Percentiles rank a stretch among this genome's conserved stretches.
These are phyloP conservation scores for Magnolia officinalis DNA, from an alignment of 164 flowering plant genomes.

Conservation along the genomic window DNA sequence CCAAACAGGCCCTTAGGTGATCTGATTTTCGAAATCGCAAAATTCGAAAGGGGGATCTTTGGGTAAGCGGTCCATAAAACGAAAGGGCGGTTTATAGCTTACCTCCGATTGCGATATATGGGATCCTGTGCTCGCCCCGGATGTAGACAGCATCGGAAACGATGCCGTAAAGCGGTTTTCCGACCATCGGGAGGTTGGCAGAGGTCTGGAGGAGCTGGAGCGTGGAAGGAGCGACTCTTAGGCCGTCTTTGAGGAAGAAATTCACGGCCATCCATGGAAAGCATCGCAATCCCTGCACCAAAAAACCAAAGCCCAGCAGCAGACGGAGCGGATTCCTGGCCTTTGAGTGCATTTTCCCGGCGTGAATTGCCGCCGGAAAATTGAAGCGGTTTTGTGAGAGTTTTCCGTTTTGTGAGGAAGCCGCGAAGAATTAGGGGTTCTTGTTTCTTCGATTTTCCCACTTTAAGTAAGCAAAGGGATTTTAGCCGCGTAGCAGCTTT, in stretches of 20 bases:
- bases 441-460: no score
- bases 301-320: slow-evolving; percentile 64
- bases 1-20: no score
- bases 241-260: slow-evolving; percentile 79
- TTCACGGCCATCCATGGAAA: slow-evolving; percentile 86
- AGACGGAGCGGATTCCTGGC: background rate
- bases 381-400: no score
- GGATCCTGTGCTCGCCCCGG: slow-evolving; percentile 74
- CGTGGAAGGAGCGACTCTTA: slow-evolving; percentile 63
- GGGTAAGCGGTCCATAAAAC: no score
- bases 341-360: background rate
- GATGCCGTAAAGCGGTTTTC: slow-evolving; percentile 82
- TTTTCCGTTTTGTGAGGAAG: no score
- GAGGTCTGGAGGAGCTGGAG: slow-evolving; percentile 79
- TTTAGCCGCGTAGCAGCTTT: no score
- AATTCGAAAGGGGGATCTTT: no score
- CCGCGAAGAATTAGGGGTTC: no score
- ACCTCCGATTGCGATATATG: slow-evolving; percentile 92
- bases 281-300: slow-evolving; percentile 82
- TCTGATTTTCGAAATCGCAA: no score
- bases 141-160: slow-evolving; percentile 78
- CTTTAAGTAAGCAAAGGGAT: no score
- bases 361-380: background rate
- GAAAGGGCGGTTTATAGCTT: background rate
- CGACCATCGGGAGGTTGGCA: slow-evolving; percentile 89